These are phyloP conservation scores for Paramyrothecium roridum DNA, from an alignment of 2,329 filamentous ascomycete genomes.

Conservation along the genomic window DNA sequence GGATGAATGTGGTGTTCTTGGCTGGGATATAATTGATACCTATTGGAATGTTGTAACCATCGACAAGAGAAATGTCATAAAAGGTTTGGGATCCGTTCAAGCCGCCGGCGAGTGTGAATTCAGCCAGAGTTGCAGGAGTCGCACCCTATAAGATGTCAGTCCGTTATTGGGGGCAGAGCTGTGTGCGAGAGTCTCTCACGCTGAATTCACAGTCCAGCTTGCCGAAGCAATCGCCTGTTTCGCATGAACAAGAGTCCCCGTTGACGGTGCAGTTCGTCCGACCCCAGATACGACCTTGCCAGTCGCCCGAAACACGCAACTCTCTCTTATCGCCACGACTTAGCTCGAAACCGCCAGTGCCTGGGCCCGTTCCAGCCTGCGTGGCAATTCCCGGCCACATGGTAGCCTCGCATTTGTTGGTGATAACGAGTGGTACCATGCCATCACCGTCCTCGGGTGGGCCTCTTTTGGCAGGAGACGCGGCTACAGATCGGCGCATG, in stretches of 20 bases:
- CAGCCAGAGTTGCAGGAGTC: constrained; percentile 72
- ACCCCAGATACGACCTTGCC: constrained; percentile 81
- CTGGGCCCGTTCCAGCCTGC: constrained; percentile 67
- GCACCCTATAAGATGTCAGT: constrained; percentile 51
- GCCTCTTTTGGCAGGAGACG: constrained; percentile 20
- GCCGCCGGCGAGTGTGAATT: constrained; percentile 73
- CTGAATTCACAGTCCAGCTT: constrained; percentile 66
- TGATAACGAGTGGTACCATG: constrained; percentile 60
- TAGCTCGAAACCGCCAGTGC: constrained; percentile 67
- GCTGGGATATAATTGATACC: constrained; percentile 60
- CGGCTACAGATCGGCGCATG: constrained; percentile 19
- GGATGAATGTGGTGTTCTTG: constrained; percentile 62
- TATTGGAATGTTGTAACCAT: constrained; percentile 78
- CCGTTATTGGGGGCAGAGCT: not conserved
- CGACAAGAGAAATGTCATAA: constrained; percentile 82
- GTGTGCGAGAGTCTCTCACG: constrained; percentile 41
- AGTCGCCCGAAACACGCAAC: constrained; percentile 67
- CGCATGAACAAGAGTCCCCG: constrained; percentile 63
- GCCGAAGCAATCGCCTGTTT: constrained; percentile 74
- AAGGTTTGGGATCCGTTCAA: constrained; percentile 62
- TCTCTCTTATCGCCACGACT: constrained; percentile 52
- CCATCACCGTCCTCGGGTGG: constrained; percentile 29
- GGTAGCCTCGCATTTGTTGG: constrained; percentile 67
- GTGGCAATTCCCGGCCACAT: constrained; percentile 77
- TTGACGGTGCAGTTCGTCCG: constrained; percentile 81